Evolutionary conservation across 495 filamentous ascomycete species (phyloP).

Genomic region (Bacidia rubella): DNA sequence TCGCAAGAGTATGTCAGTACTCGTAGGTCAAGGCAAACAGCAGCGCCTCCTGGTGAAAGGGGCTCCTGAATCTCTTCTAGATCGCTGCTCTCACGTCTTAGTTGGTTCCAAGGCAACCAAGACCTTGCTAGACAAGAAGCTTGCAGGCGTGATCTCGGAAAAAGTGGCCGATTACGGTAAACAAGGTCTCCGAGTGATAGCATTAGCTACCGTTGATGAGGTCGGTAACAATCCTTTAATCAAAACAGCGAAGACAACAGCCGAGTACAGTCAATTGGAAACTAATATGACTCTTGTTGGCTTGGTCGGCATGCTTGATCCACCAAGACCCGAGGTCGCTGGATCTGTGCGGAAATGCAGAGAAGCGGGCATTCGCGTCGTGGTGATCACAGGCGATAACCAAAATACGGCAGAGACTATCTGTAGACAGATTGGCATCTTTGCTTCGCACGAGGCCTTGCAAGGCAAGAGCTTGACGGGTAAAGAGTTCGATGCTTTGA

Average conservation of each 20-base stretch:
- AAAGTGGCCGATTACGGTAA: slow-evolving; percentile 85
- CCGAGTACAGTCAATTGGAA: slow-evolving; percentile 76
- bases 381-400: slow-evolving; percentile 98
- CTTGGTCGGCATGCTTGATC: slow-evolving; percentile 93
- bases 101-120: slow-evolving; percentile 62
- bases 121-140: slow-evolving; percentile 52
- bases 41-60: slow-evolving; percentile 91
- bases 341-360: slow-evolving; percentile 77
- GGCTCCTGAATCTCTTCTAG: slow-evolving; percentile 85
- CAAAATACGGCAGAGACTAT: slow-evolving; percentile 95
- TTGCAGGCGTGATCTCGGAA: slow-evolving; percentile 51
- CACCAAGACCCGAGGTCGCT: slow-evolving; percentile 86
- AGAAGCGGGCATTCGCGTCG: slow-evolving; percentile 86
- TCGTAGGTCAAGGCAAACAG: slow-evolving; percentile 52
- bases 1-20: slow-evolving; percentile 97
- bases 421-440: slow-evolving; percentile 92
- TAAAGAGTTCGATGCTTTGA: slow-evolving; percentile 81
- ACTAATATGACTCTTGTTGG: slow-evolving; percentile 88
- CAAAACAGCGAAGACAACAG: slow-evolving; percentile 60
- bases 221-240: slow-evolving; percentile 55
- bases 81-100: slow-evolving; percentile 71
- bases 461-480: slow-evolving; percentile 90
- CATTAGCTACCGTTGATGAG: slow-evolving; percentile 68
- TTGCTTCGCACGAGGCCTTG: slow-evolving; percentile 68
- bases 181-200: slow-evolving; percentile 86